These are phyloP conservation scores for Sergeia podlipaevii DNA, from an alignment of 208 protist genomes.

Conservation along the genomic window DNA sequence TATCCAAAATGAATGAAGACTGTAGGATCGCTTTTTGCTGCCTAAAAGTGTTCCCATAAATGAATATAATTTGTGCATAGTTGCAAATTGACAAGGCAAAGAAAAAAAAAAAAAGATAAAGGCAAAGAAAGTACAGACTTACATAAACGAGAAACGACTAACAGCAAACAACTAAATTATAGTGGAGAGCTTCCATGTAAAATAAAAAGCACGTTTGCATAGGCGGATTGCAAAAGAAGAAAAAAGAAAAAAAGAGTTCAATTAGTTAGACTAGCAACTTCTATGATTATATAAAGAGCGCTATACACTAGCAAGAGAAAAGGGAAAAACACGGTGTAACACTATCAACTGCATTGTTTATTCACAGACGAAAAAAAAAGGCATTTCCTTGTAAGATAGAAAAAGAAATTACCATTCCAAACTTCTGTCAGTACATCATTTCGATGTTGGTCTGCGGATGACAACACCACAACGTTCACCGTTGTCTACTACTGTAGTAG, in stretches of 20 bases:
- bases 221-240: background rate
- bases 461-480: constrained; percentile 59
- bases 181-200: too few species aligned
- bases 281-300: too few species aligned
- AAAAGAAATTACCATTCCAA: background rate
- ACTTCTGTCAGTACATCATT: too few species aligned
- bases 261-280: too few species aligned
- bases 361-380: constrained; percentile 5
- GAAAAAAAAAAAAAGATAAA: constrained; percentile 4
- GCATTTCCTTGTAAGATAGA: background rate
- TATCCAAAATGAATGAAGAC: too few species aligned
- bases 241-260: background rate
- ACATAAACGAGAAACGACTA: constrained; percentile 1
- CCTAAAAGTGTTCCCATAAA: too few species aligned
- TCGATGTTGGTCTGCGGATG: too few species aligned
- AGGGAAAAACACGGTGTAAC: too few species aligned
- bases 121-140: background rate
- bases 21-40: too few species aligned
- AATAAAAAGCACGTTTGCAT: too few species aligned
- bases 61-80: too few species aligned
- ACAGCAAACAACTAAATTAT: too few species aligned
- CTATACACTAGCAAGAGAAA: constrained; percentile 2
- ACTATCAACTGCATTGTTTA: background rate
- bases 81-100: background rate
- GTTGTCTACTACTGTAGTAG: constrained; percentile 45